Evolutionary conservation across 1,139 yeast species (phyloP).

Genomic region (Pneumocystis oryctolagi): DNA sequence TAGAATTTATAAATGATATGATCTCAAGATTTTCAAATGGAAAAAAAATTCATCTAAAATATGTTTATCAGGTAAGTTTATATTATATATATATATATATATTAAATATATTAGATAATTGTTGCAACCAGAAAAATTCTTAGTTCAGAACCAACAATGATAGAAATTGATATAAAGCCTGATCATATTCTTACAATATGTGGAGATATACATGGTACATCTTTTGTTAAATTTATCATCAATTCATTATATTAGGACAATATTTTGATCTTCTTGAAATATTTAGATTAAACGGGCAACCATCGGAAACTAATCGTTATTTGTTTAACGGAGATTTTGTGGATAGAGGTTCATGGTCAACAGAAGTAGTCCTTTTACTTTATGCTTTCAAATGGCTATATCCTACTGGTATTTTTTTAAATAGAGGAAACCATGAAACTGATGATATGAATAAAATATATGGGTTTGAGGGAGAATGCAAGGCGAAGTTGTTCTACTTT

Average conservation of each 20-base stretch:
- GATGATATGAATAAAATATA: constrained; percentile 93
- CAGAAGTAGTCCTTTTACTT: constrained; percentile 78
- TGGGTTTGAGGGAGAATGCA: constrained; percentile 94
- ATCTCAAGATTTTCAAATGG: constrained; percentile 58
- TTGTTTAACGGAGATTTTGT: constrained; percentile 95
- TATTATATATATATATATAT: background rate
- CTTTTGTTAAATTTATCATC: background rate
- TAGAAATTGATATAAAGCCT: constrained; percentile 43
- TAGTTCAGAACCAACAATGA: constrained; percentile 54
- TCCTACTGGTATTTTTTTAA: constrained; percentile 60
- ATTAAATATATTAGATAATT: constrained; percentile 30
- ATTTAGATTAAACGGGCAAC: constrained; percentile 60
- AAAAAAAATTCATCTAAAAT: constrained; percentile 59
- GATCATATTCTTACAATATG: constrained; percentile 53
- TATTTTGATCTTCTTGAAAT: constrained; percentile 75
- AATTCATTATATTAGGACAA: constrained; percentile 40
- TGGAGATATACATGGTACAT: constrained; percentile 67
- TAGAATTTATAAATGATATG: constrained; percentile 47
- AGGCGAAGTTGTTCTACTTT: constrained; percentile 35
- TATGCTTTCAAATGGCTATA: constrained; percentile 64
- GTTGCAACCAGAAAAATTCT: constrained; percentile 47
- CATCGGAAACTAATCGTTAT: constrained; percentile 50
- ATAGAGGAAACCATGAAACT: constrained; percentile 95
- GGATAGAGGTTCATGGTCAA: constrained; percentile 96
- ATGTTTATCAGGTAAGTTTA: constrained; percentile 45